phyloP scores from a whole-genome alignment of 2,329 filamentous ascomycete species.

The Curvularia hawaiiensis region DNA sequence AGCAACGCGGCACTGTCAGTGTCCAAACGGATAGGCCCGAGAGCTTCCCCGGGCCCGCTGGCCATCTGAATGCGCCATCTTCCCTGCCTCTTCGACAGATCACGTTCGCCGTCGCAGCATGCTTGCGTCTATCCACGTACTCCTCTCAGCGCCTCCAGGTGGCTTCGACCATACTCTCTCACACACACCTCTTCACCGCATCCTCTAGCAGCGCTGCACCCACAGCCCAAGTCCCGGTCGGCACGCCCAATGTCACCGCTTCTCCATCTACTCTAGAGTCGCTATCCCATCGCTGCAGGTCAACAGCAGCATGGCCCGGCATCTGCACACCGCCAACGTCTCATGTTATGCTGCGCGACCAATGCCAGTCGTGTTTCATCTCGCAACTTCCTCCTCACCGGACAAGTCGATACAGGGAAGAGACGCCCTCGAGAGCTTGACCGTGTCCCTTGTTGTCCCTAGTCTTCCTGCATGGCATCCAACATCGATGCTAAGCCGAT shows the following conservation, averaged over 20 bases:
- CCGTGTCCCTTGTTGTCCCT: not conserved
- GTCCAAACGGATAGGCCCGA: slow-evolving; percentile 17
- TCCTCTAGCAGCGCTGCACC: not conserved
- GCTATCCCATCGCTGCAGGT: not conserved
- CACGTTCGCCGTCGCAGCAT: not conserved
- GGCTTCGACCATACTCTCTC: not conserved
- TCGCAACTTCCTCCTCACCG: not conserved
- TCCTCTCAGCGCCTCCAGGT: slow-evolving; percentile 2
- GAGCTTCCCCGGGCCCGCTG: slow-evolving; percentile 14
- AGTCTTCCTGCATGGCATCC: not conserved
- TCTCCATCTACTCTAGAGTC: not conserved
- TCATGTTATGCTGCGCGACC: not conserved
- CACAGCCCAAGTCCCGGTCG: not conserved
- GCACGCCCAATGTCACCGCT: slow-evolving; percentile 4
- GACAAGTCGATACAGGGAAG: not conserved
- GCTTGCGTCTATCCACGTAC: slow-evolving; percentile 6
- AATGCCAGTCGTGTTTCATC: slow-evolving; percentile 1
- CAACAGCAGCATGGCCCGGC: not conserved
- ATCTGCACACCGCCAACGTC: slow-evolving; percentile 1
- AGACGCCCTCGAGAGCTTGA: not conserved
- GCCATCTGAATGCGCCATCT: slow-evolving; percentile 16
- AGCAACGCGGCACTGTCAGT: slow-evolving; percentile 8
- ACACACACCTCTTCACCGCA: slow-evolving; percentile 9
- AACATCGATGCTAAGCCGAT: not conserved
- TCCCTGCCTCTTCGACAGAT: slow-evolving; percentile 9